These are phyloP conservation scores for Trichoderma sp. DNA, from an alignment of 2,329 filamentous ascomycete species.

Conservation along the genomic window DNA sequence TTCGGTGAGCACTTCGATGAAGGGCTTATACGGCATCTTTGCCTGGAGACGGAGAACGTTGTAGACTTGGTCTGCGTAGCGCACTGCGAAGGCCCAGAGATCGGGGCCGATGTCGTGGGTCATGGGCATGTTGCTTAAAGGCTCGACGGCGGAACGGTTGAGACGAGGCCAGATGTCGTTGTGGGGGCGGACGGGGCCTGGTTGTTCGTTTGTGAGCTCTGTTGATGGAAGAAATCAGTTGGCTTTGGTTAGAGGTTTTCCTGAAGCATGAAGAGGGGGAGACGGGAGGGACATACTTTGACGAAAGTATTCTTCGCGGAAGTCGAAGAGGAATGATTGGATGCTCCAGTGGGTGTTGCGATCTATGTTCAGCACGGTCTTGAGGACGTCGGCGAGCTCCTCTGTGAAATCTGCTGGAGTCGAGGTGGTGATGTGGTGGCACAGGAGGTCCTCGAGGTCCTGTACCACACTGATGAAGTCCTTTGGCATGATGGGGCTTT, in stretches of 20 bases:
- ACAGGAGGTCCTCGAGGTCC: conserved; percentile 17
- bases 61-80: conserved; percentile 13
- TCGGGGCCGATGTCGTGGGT: conserved; percentile 7
- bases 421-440: conserved; percentile 6
- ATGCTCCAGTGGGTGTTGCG: conserved; percentile 18
- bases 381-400: neutral
- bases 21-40: conserved; percentile 11
- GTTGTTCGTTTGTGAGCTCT: neutral
- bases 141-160: conserved; percentile 4
- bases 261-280: neutral
- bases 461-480: conserved; percentile 13
- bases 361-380: neutral
- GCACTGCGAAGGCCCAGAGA: neutral
- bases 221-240: neutral
- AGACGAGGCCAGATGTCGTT: conserved; percentile 17
- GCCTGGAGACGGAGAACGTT: conserved; percentile 10
- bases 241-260: neutral
- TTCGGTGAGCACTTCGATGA: conserved; percentile 12
- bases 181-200: neutral
- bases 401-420: neutral
- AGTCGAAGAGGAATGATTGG: conserved; percentile 15
- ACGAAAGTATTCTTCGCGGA: conserved; percentile 2
- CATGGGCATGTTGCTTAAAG: conserved; percentile 8
- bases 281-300: neutral
- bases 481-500: neutral